phyloP scores from a whole-genome alignment of 2,329 filamentous ascomycete species.

The Colletotrichum cereale region DNA sequence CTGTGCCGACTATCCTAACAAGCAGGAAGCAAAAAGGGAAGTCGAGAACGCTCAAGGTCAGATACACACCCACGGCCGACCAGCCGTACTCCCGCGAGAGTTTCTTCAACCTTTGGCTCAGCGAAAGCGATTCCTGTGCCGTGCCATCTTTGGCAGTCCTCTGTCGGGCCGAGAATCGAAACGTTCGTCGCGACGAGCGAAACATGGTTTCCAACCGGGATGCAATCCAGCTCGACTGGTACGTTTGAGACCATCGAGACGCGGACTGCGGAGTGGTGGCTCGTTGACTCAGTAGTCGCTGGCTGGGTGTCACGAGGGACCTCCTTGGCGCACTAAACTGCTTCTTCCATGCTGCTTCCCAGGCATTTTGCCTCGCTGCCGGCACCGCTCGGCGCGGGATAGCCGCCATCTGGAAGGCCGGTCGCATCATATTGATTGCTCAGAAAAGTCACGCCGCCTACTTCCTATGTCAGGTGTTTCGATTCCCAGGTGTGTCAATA shows the following conservation, averaged over 20 bases:
- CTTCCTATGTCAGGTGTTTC: background rate
- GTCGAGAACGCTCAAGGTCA: slow-evolving; percentile 85
- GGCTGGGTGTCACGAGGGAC: slow-evolving; percentile 14
- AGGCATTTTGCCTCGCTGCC: slow-evolving; percentile 24
- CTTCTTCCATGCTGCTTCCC: slow-evolving; percentile 35
- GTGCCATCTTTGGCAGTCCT: slow-evolving; percentile 14
- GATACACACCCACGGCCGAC: slow-evolving; percentile 92
- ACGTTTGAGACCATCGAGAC: slow-evolving; percentile 12
- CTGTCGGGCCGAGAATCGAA: slow-evolving; percentile 39
- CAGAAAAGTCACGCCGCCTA: slow-evolving; percentile 6
- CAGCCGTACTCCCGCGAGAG: slow-evolving; percentile 94
- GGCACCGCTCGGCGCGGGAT: slow-evolving; percentile 29
- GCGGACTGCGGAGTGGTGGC: slow-evolving; percentile 7
- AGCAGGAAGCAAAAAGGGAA: slow-evolving; percentile 96
- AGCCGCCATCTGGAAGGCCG: slow-evolving; percentile 30
- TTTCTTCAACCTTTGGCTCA: slow-evolving; percentile 82
- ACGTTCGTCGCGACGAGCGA: slow-evolving; percentile 28
- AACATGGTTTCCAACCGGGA: slow-evolving; percentile 30
- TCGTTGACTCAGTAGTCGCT: background rate
- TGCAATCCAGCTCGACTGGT: slow-evolving; percentile 31
- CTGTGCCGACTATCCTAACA: slow-evolving; percentile 85
- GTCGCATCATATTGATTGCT: slow-evolving; percentile 32
- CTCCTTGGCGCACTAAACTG: slow-evolving; percentile 19
- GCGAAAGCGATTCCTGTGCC: slow-evolving; percentile 56
- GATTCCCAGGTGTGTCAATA: background rate